Percentiles rank a stretch among this genome's conserved stretches.
Conservation (phyloP, 805 yeast genomes). For the Yarrowia osloensis region DNA sequence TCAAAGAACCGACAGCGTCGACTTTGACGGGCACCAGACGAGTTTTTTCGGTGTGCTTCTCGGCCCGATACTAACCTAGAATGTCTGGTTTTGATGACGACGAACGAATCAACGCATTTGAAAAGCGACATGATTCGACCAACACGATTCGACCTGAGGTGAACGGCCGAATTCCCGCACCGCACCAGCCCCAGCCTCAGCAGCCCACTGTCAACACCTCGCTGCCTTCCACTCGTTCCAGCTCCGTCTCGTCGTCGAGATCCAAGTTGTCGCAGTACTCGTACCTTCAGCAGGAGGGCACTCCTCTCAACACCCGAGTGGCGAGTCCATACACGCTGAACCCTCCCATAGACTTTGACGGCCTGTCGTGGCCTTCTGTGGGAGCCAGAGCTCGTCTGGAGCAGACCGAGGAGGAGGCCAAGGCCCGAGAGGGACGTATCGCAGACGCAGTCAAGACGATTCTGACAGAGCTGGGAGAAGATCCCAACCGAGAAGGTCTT, state of each 20-base stretch:
- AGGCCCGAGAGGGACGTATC: conserved; percentile 69
- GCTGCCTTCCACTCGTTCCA: conserved; percentile 2
- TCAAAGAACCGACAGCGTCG: not conserved
- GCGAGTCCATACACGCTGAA: conserved; percentile 80
- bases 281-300: not conserved
- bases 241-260: conserved; percentile 16
- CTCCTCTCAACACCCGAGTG: conserved; percentile 40
- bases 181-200: not conserved
- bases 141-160: conserved; percentile 16
- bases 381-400: conserved; percentile 82
- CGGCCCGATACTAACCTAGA: not conserved
- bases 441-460: conserved; percentile 77
- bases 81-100: conserved; percentile 1
- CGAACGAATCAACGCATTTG: conserved; percentile 21
- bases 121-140: conserved; percentile 21
- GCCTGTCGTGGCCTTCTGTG: conserved; percentile 88
- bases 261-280: conserved; percentile 18
- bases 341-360: conserved; percentile 87
- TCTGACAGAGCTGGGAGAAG: conserved; percentile 87
- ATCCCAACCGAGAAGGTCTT: conserved; percentile 81
- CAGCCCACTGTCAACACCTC: not conserved
- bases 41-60: not conserved
- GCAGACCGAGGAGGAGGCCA: conserved; percentile 63
- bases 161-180: conserved; percentile 6
- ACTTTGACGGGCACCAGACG: not conserved